Evolutionary conservation across 345 rosid genomes (phyloP).

Genomic region (Anacardium occidentale): DNA sequence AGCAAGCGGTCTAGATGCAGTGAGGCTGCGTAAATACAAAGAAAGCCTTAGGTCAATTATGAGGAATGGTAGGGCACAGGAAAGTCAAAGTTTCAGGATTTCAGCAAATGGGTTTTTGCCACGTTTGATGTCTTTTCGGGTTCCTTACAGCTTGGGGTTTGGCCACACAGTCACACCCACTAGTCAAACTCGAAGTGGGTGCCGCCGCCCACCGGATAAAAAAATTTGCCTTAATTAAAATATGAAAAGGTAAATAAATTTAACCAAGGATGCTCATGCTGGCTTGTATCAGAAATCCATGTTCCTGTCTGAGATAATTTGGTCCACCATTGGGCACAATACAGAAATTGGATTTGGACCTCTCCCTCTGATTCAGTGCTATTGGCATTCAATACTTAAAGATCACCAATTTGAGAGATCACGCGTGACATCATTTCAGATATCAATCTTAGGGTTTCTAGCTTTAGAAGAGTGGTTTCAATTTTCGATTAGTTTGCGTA

Average conservation of each 20-base stretch:
- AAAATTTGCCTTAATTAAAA: not conserved
- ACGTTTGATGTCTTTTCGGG: not conserved
- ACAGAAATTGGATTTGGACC: not conserved
- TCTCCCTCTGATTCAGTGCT: not conserved
- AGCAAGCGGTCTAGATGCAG: not conserved
- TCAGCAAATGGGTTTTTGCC: not conserved
- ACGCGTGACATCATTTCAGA: too few species aligned
- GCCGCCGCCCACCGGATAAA: not conserved
- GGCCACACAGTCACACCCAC: not conserved
- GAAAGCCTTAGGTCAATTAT: not conserved
- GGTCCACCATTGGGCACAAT: not conserved
- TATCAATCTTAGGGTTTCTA: too few species aligned
- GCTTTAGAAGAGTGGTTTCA: too few species aligned
- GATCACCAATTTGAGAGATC: too few species aligned
- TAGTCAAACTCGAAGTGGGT: slow-evolving; percentile 4
- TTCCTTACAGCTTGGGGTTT: slow-evolving; percentile 11
- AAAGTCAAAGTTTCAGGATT: not conserved
- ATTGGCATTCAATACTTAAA: too few species aligned
- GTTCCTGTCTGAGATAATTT: not conserved
- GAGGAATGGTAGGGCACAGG: not conserved
- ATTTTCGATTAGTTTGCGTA: too few species aligned
- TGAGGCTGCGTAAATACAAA: not conserved
- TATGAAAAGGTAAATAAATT: not conserved
- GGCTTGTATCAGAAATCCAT: not conserved
- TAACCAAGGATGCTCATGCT: not conserved